phyloP scores from a whole-genome alignment of 2,329 filamentous ascomycete species.

The Aschersonia sp. region DNA sequence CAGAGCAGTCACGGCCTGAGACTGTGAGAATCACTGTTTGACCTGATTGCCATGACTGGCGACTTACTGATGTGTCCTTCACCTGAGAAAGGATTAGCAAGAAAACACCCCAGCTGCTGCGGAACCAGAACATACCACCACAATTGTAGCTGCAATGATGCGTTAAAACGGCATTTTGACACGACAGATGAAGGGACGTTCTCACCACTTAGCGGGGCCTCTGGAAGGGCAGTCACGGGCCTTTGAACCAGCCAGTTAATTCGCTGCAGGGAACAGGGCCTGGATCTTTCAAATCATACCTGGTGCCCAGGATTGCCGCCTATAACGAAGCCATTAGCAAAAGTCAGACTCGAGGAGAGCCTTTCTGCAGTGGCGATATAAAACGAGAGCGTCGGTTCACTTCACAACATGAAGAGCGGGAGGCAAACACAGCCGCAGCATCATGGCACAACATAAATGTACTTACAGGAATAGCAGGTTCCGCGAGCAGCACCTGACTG shows the following conservation, averaged over 20 bases:
- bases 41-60: background rate
- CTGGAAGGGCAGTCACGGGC: conserved; percentile 78
- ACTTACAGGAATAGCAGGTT: conserved; percentile 38
- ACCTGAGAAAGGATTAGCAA: conserved; percentile 20
- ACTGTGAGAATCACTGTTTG: background rate
- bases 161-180: background rate
- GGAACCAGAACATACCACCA: conserved; percentile 40
- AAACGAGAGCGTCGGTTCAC: too few relatives aligned
- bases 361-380: too few relatives aligned
- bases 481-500: conserved; percentile 16
- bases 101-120: background rate
- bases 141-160: conserved; percentile 57
- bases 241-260: conserved; percentile 24
- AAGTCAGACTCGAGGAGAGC: background rate
- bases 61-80: conserved; percentile 60
- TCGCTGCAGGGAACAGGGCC: background rate
- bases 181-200: conserved; percentile 4
- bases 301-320: conserved; percentile 62
- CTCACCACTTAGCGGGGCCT: conserved; percentile 69
- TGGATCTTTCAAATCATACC: conserved; percentile 34
- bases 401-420: too few relatives aligned
- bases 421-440: background rate
- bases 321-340: conserved; percentile 15
- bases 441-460: background rate
- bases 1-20: conserved; percentile 74